Evolutionary conservation across 371 early-diverging fungal species (phyloP), one percentile per base, ranked within the genome.

Genomic region (Mucor piriformis): DNA sequence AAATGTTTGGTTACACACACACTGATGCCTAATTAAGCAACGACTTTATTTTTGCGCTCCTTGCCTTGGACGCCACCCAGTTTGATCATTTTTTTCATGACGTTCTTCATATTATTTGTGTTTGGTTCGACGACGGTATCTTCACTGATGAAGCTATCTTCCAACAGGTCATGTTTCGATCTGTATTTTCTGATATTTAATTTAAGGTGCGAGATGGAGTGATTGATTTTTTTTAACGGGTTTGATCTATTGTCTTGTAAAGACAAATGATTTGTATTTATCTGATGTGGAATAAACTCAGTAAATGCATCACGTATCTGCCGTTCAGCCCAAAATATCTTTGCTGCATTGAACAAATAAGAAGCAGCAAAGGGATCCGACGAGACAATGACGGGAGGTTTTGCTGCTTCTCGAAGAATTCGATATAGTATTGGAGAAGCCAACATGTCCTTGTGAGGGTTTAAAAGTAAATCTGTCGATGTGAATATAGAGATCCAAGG

Each of bases 401-500:
- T 73, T 2, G 50, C 54, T n/a, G 72, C 74, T 42, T 72, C 68
- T 27, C 62, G 46, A 11, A 77, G 23, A 27, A 77, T 77, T 27
- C 74, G 72, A 16, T 61, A 74, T 7, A 77, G 42, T 0, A 67
- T 24, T 7, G 77, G 74, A 1, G 70, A 61, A 1, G 64, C 64
- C 15, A 23, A 57, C 27, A 63, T 63, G 24, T 66, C 64, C 12
- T 66, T 55, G 6, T 64, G 40, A 11, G 59, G 44, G 5, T 60
- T 55, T 15, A 67, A 25, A 8, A 74, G 54, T 4, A 44, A 15
- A 3, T 65, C 65, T 3, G 55, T 24, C 4, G 70, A 56, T 18
- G 63, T 57, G 42, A 77, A 77, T 52, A 77, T 70, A 0, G 77
- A 74, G 12, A 77, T 65, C 74, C 74, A 77, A 13, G 77, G 72